Evolutionary conservation across 495 filamentous ascomycete genomes (phyloP).

Genomic region (Annulohypoxylon maeteangense): DNA sequence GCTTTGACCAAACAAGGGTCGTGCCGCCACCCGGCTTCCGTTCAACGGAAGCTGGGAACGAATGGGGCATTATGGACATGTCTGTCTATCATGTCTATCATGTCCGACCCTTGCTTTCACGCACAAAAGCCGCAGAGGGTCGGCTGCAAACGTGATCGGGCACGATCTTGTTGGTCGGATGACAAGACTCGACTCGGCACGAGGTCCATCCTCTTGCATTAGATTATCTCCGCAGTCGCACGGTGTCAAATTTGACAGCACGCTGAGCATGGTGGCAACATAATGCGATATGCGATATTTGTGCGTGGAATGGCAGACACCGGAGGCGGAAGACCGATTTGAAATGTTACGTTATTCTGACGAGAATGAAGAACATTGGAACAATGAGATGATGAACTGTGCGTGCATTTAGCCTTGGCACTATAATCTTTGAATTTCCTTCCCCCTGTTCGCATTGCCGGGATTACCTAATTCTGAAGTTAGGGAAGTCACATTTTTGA

Average conservation of each 20-base stretch:
- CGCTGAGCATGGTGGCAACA: conserved; percentile 26
- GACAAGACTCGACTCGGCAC: conserved; percentile 1
- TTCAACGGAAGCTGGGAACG: conserved; percentile 14
- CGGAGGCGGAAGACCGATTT: not conserved
- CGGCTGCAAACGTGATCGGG: conserved; percentile 23
- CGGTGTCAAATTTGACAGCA: conserved; percentile 5
- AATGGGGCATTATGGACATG: conserved; percentile 6
- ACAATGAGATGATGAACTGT: conserved; percentile 2
- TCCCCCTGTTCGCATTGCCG: not conserved
- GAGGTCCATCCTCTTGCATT: conserved; percentile 28
- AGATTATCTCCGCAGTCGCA: conserved; percentile 23
- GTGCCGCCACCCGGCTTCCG: conserved; percentile 27
- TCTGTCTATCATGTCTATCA: conserved; percentile 4
- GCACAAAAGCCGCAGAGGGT: conserved; percentile 41
- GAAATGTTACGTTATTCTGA: conserved; percentile 38
- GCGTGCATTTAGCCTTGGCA: conserved; percentile 3
- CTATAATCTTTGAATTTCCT: not conserved
- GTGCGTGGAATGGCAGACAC: conserved; percentile 24
- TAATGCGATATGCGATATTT: conserved; percentile 34
- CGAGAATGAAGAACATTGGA: not conserved
- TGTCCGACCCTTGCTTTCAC: conserved; percentile 18
- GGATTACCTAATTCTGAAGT: conserved; percentile 25
- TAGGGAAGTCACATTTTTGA: conserved; percentile 8
- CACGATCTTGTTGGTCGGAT: conserved; percentile 27
- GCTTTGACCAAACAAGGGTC: conserved; percentile 20